Evolutionary conservation across 1,284 basidiomycete genomes (phyloP), one percentile per base, ranked within the genome.

Genomic region (Sporisorium sorghi): DNA sequence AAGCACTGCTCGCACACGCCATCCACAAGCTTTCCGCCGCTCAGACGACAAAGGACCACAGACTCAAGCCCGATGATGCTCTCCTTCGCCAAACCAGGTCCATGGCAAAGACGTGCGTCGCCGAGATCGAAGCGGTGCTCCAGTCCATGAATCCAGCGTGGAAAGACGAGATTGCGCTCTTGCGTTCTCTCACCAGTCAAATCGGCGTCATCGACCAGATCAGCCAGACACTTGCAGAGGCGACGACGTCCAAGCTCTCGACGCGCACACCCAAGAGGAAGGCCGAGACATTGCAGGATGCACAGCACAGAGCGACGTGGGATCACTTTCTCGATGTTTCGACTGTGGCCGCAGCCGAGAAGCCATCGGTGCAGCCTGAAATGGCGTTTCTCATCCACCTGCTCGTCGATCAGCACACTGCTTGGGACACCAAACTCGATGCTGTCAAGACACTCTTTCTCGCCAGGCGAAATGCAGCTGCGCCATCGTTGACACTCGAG

Each of bases 121-220:
- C 30, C 43, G 57, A 66, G 19, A 53, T 70, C 35, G 66, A 70
- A 26, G 35, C 59, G 2, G 67, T 70, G 10, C 59, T 70, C 1
- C 53, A 56, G 5, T 58, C 62, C 8, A 69, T 74, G 72, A 70
- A 74, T 19, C 72, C 72, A 32, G 62, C 66, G 14, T 74, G 72
- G 72, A 70, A 69, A 44, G 66, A 64, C 44, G 72, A 74, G 47
- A 74, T 74, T 17, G 66, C 66, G 1, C 66, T 74, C 32, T 42
- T 74, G 30, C 72, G 66, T 48, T 60, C 61, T 0, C 33, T 74
- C 12, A 63, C 54, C 40, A 62, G 66, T 14, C 72, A 74, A 23
- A 66, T 74, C 28, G 58, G 59, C n/a, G 54, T 73, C 58, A 69
- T 68, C 32, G 52, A 59, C 14, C 60, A 73, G 28, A 35, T 68